Conservation (phyloP, 805 yeast species). For the Sugiyamaella marilandica region DNA sequence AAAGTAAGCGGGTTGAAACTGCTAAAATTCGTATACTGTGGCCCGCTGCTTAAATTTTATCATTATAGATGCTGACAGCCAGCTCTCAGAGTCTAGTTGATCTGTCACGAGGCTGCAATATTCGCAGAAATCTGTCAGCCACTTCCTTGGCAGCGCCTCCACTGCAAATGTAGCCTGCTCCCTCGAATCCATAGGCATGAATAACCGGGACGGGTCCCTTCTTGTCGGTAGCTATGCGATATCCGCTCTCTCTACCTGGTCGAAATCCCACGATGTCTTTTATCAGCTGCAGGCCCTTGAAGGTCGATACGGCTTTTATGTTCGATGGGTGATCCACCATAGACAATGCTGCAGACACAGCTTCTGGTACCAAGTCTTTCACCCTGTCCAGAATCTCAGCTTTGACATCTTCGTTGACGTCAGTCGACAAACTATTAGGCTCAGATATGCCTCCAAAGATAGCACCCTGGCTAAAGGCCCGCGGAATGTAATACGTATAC, state of each 20-base stretch:
- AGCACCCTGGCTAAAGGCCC: slow-evolving; percentile 19
- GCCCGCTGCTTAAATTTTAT: too few species aligned
- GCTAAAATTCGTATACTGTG: too few species aligned
- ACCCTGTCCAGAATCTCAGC: slow-evolving; percentile 15
- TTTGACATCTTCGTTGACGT: slow-evolving; percentile 9
- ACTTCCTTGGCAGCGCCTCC: slow-evolving; percentile 49
- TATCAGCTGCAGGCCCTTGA: slow-evolving; percentile 15
- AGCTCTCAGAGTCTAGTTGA: too few species aligned
- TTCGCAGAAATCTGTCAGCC: not conserved
- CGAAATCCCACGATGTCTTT: slow-evolving; percentile 59
- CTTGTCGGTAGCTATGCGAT: slow-evolving; percentile 44
- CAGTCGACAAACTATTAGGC: slow-evolving; percentile 13
- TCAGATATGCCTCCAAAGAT: slow-evolving; percentile 22
- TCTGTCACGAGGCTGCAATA: too few species aligned
- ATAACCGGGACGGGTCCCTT: slow-evolving; percentile 35
- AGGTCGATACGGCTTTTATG: not conserved
- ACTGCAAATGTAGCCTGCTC: slow-evolving; percentile 60
- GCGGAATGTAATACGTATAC: slow-evolving; percentile 21
- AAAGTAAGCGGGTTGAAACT: too few species aligned
- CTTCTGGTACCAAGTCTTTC: slow-evolving; percentile 7
- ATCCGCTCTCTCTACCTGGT: slow-evolving; percentile 61
- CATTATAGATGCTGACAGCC: too few species aligned
- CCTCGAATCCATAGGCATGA: slow-evolving; percentile 64
- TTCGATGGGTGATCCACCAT: not conserved
- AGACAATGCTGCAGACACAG: slow-evolving; percentile 6